Percentiles rank a stretch among this genome's conserved stretches.
These are phyloP conservation scores for Solanum bulbocastanum DNA, from an alignment of 257 asterid genomes.

Conservation along the genomic window DNA sequence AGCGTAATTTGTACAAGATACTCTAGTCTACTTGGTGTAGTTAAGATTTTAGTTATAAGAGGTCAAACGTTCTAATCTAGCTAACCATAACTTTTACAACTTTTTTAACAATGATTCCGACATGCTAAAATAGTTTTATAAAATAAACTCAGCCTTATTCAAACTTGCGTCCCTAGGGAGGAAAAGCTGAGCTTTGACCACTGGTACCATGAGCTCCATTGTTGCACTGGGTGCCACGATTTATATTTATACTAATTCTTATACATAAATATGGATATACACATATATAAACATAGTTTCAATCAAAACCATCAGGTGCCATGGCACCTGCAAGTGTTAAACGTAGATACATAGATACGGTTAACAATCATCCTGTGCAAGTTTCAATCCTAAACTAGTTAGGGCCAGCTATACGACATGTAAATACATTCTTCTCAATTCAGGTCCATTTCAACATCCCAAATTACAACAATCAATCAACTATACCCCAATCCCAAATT, in stretches of 20 bases:
- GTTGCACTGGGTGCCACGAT: background rate
- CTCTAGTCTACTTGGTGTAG: background rate
- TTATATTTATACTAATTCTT: background rate
- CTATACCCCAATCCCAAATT: background rate
- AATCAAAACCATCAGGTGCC: background rate
- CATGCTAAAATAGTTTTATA: background rate
- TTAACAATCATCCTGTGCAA: background rate
- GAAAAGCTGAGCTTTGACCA: background rate
- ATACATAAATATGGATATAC: background rate
- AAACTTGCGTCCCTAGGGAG: background rate
- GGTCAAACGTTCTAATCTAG: background rate
- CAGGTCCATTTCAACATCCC: background rate
- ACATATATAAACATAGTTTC: background rate
- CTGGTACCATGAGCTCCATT: background rate
- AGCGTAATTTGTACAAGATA: background rate
- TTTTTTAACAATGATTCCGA: background rate
- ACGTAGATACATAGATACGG: background rate
- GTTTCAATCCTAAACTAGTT: background rate
- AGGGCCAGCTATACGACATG: background rate
- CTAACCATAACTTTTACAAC: background rate
- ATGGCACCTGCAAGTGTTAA: background rate
- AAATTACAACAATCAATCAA: background rate
- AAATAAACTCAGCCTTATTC: background rate
- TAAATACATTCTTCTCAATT: background rate
- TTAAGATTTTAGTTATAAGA: background rate